A percentile compares a stretch with the other conserved stretches of the same genome.
Evolutionary conservation across 2,329 filamentous ascomycete species (phyloP).

Genomic region (Stagonosporopsis rhizophila): DNA sequence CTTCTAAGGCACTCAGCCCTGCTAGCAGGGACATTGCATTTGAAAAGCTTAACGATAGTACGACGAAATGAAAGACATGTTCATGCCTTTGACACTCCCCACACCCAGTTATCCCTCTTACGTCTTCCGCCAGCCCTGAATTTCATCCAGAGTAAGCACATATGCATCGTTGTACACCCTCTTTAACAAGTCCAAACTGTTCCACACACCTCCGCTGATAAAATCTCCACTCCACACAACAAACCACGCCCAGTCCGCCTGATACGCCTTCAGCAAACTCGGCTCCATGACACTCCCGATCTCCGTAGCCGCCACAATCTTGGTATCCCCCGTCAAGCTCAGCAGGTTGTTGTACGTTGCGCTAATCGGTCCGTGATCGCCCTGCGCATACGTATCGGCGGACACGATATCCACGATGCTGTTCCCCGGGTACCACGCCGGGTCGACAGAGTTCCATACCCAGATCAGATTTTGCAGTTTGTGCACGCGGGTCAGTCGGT

Average conservation of each 20-base stretch:
- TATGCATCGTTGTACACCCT: slow-evolving; percentile 41
- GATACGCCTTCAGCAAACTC: slow-evolving; percentile 52
- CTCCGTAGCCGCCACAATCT: slow-evolving; percentile 58
- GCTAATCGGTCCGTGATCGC: slow-evolving; percentile 54
- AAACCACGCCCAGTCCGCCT: slow-evolving; percentile 59
- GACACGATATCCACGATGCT: slow-evolving; percentile 56
- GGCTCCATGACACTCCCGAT: slow-evolving; percentile 58
- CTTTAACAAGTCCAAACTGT: slow-evolving; percentile 52
- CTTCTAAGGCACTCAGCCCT: neutral
- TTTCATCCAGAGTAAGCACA: slow-evolving; percentile 40
- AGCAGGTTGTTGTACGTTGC: slow-evolving; percentile 56
- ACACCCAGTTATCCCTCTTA: neutral
- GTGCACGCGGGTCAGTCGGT: slow-evolving; percentile 55
- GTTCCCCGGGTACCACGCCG: slow-evolving; percentile 58
- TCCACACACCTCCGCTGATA: slow-evolving; percentile 54
- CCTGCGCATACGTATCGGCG: slow-evolving; percentile 56
- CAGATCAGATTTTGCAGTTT: slow-evolving; percentile 58
- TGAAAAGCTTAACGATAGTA: slow-evolving; percentile 1
- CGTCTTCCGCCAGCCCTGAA: slow-evolving; percentile 33
- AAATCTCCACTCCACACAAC: slow-evolving; percentile 56
- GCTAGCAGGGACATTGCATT: neutral
- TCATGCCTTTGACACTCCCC: neutral
- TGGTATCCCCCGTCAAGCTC: slow-evolving; percentile 54
- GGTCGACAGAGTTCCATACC: slow-evolving; percentile 58
- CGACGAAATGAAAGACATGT: neutral